These are phyloP conservation scores for Allomyces javanicus DNA, from an alignment of 192 early-diverging fungal genomes.

Conservation along the genomic window DNA sequence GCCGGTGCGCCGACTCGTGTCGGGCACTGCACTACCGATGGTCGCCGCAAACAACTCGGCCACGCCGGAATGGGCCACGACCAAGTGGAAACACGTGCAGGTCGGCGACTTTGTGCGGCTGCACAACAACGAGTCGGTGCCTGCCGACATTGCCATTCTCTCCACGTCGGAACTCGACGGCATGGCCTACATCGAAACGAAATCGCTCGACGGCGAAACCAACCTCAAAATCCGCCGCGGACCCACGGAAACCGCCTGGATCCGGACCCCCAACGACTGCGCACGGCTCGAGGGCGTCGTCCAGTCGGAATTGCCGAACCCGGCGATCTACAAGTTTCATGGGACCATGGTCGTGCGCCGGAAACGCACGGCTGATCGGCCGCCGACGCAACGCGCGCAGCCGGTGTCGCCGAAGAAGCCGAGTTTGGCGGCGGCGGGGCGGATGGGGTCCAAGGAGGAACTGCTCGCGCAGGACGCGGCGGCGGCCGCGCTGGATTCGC, in stretches of 20 bases:
- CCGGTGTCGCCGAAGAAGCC: neutral
- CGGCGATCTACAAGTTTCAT: slow-evolving; percentile 71
- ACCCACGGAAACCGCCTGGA: slow-evolving; percentile 34
- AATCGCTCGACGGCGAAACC: slow-evolving; percentile 95
- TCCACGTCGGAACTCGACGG: slow-evolving; percentile 66
- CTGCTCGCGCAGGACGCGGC: too few relatives aligned
- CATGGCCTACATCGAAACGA: slow-evolving; percentile 84
- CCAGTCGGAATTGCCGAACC: slow-evolving; percentile 66
- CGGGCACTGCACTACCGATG: neutral
- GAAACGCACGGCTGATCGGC: neutral
- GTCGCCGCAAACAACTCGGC: neutral
- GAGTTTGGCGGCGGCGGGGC: too few relatives aligned
- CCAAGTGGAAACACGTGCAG: slow-evolving; percentile 61
- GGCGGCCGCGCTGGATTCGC: neutral
- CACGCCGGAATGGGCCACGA: slow-evolving; percentile 33
- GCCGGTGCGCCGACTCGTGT: neutral
- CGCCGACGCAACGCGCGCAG: neutral
- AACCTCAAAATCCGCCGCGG: slow-evolving; percentile 79
- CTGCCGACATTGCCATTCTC: slow-evolving; percentile 79
- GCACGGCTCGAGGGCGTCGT: slow-evolving; percentile 40
- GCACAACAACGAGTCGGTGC: slow-evolving; percentile 64
- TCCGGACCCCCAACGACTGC: slow-evolving; percentile 39
- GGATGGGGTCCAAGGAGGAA: too few relatives aligned
- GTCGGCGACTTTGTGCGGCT: slow-evolving; percentile 80
- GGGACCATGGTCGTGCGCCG: slow-evolving; percentile 31